A percentile compares a stretch with the other conserved stretches of the same genome.
These are phyloP conservation scores for Hordeum pubiflorum DNA, from an alignment of 202 grass and related monocot species.

Conservation along the genomic window DNA sequence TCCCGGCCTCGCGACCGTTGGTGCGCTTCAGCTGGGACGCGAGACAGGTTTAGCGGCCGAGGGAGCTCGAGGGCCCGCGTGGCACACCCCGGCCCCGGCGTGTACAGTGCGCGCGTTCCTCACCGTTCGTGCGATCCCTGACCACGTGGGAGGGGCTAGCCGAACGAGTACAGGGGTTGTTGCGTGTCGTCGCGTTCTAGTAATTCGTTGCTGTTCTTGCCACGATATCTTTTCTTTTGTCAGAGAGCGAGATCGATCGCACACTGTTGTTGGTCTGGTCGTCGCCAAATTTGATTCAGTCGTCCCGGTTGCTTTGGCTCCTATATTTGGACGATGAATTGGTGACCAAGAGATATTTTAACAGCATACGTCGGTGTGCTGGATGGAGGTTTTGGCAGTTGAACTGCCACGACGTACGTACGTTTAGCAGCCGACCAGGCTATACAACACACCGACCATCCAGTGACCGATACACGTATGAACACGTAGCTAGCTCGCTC, in stretches of 20 bases:
- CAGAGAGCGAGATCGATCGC: not conserved
- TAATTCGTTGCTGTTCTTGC: not conserved
- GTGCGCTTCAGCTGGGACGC: not conserved
- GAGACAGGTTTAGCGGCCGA: constrained; percentile 15
- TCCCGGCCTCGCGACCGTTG: constrained; percentile 10
- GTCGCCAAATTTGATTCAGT: not conserved
- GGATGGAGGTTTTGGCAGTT: not conserved
- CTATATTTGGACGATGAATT: not conserved
- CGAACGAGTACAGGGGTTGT: no score
- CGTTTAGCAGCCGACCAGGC: not conserved
- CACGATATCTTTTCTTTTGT: not conserved
- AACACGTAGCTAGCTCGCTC: not conserved
- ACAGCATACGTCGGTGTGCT: not conserved
- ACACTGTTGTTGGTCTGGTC: not conserved
- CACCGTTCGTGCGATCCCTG: constrained; percentile 12
- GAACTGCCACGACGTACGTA: not conserved
- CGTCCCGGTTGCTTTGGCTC: not conserved
- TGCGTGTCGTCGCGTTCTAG: no score
- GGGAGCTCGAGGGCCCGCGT: constrained; percentile 6
- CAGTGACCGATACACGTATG: not conserved
- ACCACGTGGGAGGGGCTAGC: not conserved
- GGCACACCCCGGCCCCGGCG: not conserved
- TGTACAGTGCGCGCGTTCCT: not conserved
- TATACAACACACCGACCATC: not conserved
- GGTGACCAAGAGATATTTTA: not conserved